Evolutionary conservation across 108 stramenopile species (phyloP).

Genomic region (Skeletonema marinoi): DNA sequence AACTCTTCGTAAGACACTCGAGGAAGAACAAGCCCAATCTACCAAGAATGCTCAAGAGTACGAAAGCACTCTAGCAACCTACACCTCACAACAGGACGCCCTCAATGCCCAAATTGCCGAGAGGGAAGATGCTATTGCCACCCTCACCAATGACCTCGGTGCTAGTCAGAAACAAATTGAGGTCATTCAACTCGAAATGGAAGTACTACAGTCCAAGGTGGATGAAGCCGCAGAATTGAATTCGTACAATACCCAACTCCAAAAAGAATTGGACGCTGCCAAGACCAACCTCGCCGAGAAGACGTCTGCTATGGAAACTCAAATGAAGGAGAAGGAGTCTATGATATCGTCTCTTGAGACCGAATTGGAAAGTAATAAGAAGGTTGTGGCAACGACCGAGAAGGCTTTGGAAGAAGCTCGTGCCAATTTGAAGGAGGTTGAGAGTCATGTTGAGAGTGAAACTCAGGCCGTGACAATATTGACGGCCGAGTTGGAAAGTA

Average conservation of each 20-base stretch:
- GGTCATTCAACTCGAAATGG: conserved; percentile 14
- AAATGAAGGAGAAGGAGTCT: conserved; percentile 9
- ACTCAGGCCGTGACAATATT: conserved; percentile 7
- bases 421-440: conserved; percentile 12
- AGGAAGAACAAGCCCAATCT: conserved; percentile 28
- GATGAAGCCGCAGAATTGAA: conserved; percentile 9
- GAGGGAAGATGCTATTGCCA: conserved; percentile 26
- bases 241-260: conserved; percentile 16
- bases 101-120: conserved; percentile 15
- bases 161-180: conserved; percentile 30
- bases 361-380: conserved; percentile 24
- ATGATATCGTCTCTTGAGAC: conserved; percentile 24
- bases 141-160: conserved; percentile 18
- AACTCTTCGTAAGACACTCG: conserved; percentile 19
- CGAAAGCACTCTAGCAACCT: conserved; percentile 17
- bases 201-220: conserved; percentile 23
- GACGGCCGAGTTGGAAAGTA: conserved; percentile 20
- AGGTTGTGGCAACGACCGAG: conserved; percentile 17
- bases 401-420: conserved; percentile 31
- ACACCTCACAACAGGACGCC: conserved; percentile 24
- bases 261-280: conserved; percentile 19
- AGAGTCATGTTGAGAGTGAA: conserved; percentile 15
- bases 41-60: conserved; percentile 13
- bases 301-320: conserved; percentile 18
- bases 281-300: conserved; percentile 8